phyloP scores from a whole-genome alignment of 179 eudicot genomes.

The Corrigiola litoralis region DNA sequence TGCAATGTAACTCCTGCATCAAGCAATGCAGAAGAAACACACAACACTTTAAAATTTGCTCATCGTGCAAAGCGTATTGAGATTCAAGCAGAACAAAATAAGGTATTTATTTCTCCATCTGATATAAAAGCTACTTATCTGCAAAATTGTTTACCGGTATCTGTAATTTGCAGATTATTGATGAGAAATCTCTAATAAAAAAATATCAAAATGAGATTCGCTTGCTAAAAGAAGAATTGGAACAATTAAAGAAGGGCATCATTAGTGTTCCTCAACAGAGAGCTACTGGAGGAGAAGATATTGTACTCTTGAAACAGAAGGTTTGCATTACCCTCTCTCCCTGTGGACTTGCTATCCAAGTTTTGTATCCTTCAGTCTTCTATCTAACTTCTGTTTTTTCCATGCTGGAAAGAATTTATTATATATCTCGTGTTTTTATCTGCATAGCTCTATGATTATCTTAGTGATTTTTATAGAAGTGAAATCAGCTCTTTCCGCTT shows the following conservation, averaged over 20 bases:
- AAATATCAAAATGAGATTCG: conserved; percentile 98
- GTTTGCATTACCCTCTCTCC: conserved; percentile 35
- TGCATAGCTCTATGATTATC: too few species aligned
- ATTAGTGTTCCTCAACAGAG: conserved; percentile 61
- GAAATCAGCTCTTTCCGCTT: too few species aligned
- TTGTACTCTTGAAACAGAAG: conserved; percentile 84
- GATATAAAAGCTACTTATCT: background rate
- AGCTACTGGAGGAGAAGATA: conserved; percentile 66
- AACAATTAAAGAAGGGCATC: conserved; percentile 84
- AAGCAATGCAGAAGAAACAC: conserved; percentile 94
- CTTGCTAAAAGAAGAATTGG: conserved; percentile 83
- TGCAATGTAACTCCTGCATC: conserved; percentile 98
- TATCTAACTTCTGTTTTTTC: background rate
- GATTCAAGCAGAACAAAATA: conserved; percentile 96
- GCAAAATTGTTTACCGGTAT: conserved; percentile 16
- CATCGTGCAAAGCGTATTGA: conserved; percentile 97
- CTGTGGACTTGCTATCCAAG: background rate
- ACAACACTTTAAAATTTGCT: conserved; percentile 96
- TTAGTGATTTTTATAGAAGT: too few species aligned
- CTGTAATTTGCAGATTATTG: conserved; percentile 68
- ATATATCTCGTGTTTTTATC: too few species aligned
- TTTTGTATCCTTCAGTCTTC: background rate
- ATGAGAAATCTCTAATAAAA: conserved; percentile 97
- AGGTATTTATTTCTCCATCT: conserved; percentile 44
- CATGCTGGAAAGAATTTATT: too few species aligned